phyloP scores from a whole-genome alignment of 331 rosid genomes.

The Quercus lobata region DNA sequence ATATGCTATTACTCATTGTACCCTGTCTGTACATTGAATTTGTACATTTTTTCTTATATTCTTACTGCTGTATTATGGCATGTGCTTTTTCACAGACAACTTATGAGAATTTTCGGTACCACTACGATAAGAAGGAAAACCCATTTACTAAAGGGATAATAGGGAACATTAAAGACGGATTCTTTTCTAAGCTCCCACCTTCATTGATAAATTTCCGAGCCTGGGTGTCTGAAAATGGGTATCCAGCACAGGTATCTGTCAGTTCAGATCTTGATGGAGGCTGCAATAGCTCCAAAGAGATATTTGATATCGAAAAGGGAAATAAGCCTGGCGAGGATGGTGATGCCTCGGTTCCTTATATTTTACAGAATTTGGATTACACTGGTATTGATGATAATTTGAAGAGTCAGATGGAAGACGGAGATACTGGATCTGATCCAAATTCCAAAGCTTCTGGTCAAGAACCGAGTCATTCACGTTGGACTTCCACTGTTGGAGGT shows the following conservation, averaged over 20 bases:
- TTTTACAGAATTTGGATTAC: slow-evolving; percentile 62
- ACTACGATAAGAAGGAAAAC: slow-evolving; percentile 80
- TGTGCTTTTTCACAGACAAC: slow-evolving; percentile 58
- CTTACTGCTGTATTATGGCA: not conserved
- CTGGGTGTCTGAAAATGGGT: slow-evolving; percentile 56
- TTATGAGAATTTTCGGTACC: slow-evolving; percentile 88
- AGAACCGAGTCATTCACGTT: slow-evolving; percentile 23
- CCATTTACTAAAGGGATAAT: slow-evolving; percentile 59
- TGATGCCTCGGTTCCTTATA: slow-evolving; percentile 32
- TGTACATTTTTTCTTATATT: not conserved
- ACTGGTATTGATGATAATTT: slow-evolving; percentile 38
- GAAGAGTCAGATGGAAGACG: slow-evolving; percentile 37
- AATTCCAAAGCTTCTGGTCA: slow-evolving; percentile 33
- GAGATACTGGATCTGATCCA: slow-evolving; percentile 24
- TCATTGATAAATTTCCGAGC: slow-evolving; percentile 62
- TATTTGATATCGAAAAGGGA: slow-evolving; percentile 53
- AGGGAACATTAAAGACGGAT: slow-evolving; percentile 61
- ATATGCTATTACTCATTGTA: not conserved
- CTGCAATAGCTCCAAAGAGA: slow-evolving; percentile 48
- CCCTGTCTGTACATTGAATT: not conserved
- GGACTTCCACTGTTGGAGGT: slow-evolving; percentile 18
- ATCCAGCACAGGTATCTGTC: slow-evolving; percentile 23
- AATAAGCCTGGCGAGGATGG: slow-evolving; percentile 40
- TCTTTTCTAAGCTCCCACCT: slow-evolving; percentile 58
- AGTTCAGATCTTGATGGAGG: slow-evolving; percentile 42